phyloP scores from a whole-genome alignment of 768 basidiomycete species.

The Tricholoma hemisulphureum region DNA sequence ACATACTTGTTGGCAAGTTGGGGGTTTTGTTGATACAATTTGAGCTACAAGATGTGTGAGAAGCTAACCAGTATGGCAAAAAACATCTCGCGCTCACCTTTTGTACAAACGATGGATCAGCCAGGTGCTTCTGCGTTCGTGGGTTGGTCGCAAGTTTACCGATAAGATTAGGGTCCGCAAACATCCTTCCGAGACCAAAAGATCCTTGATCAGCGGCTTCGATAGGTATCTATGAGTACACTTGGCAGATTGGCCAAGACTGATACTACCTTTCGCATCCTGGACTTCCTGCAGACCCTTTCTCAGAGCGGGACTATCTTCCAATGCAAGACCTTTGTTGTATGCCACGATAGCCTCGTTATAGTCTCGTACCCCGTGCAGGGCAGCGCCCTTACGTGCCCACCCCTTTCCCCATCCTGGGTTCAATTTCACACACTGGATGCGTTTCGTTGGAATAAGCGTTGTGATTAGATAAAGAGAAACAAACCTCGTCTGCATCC shows the following conservation, averaged over 20 bases:
- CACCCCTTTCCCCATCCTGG: conserved; percentile 88
- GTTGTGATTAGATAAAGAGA: conserved; percentile 3
- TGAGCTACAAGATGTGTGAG: conserved; percentile 42
- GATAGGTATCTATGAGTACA: neutral
- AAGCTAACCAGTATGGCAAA: neutral
- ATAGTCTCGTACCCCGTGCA: conserved; percentile 78
- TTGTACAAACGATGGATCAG: conserved; percentile 79
- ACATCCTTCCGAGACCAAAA: conserved; percentile 59
- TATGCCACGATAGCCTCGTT: conserved; percentile 85
- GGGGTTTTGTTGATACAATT: conserved; percentile 68
- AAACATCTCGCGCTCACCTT: conserved; percentile 40
- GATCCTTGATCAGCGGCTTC: conserved; percentile 33
- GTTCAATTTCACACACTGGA: conserved; percentile 75
- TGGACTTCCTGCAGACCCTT: conserved; percentile 90
- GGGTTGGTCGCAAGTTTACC: conserved; percentile 86
- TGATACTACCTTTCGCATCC: conserved; percentile 68
- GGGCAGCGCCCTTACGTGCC: conserved; percentile 87
- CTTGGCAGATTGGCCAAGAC: neutral
- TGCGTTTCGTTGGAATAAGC: conserved; percentile 10
- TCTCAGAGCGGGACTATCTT: conserved; percentile 77
- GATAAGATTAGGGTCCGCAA: conserved; percentile 80
- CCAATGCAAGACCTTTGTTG: conserved; percentile 75
- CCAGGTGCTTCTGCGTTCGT: conserved; percentile 77
- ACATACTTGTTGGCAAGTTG: conserved; percentile 56
- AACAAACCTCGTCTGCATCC: conserved; percentile 85